phyloP scores from a whole-genome alignment of 1,139 yeast genomes.

The Magnusiomyces clavatus region DNA sequence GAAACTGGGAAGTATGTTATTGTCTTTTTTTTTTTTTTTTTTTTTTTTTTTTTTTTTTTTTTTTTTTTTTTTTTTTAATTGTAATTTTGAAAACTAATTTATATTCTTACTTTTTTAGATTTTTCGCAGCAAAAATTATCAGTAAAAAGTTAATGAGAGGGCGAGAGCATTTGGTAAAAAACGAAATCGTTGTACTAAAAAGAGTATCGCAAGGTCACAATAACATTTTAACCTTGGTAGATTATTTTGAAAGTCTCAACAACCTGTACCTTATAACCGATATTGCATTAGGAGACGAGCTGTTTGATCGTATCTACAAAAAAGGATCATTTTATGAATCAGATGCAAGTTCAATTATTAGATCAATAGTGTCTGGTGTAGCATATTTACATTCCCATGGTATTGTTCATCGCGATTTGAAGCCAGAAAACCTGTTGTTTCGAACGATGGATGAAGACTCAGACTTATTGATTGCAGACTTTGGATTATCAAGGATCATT shows the following conservation, averaged over 20 bases:
- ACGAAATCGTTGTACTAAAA: conserved; percentile 49
- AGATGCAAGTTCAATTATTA: conserved; percentile 46
- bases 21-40: neutral
- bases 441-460: conserved; percentile 36
- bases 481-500: conserved; percentile 51
- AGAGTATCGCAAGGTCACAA: conserved; percentile 42
- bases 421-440: conserved; percentile 83
- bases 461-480: conserved; percentile 60
- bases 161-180: conserved; percentile 43
- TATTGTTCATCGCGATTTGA: conserved; percentile 84
- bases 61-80: conserved; percentile 8
- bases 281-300: conserved; percentile 62
- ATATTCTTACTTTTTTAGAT: conserved; percentile 14
- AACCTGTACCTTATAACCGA: conserved; percentile 57
- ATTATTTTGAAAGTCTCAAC: conserved; percentile 60
- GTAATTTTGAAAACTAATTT: neutral
- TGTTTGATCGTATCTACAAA: conserved; percentile 51
- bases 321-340: conserved; percentile 43
- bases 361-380: conserved; percentile 43
- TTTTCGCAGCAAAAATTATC: conserved; percentile 38
- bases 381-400: conserved; percentile 69
- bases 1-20: conserved; percentile 26
- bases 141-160: conserved; percentile 39
- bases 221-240: conserved; percentile 57
- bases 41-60: conserved; percentile 1